phyloP scores from a whole-genome alignment of 2,329 filamentous ascomycete species.

The Rhexocercosporidium sp. region DNA sequence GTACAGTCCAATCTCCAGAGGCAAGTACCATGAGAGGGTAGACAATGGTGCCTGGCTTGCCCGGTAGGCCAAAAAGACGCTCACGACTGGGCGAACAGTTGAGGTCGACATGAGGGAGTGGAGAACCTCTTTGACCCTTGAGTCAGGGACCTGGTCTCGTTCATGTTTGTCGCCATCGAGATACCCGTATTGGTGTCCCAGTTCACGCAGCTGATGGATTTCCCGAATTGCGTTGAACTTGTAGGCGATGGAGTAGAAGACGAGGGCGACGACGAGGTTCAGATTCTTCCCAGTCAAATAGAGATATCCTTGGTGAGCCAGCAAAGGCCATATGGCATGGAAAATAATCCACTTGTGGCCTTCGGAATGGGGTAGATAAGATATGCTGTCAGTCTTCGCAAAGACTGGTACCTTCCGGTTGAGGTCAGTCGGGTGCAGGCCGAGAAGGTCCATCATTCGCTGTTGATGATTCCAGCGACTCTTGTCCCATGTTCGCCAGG shows the following conservation, averaged over 20 bases:
- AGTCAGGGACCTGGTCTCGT: conserved; percentile 1
- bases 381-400: background rate
- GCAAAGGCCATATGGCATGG: background rate
- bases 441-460: background rate
- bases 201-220: background rate
- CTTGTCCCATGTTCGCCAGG: conserved; percentile 2
- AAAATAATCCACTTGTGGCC: background rate
- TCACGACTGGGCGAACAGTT: background rate
- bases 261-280: background rate
- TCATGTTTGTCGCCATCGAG: conserved; percentile 5
- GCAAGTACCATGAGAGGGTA: background rate
- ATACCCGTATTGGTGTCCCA: background rate
- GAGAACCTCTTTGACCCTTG: background rate
- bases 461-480: background rate
- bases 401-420: background rate
- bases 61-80: background rate
- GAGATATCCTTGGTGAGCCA: background rate
- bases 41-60: background rate
- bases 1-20: background rate
- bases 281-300: background rate
- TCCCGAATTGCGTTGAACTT: conserved; percentile 4
- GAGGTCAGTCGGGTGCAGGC: background rate
- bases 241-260: background rate
- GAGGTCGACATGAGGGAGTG: background rate
- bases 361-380: background rate